These are phyloP conservation scores for Populus trichocarpa DNA, from an alignment of 441 rosid genomes.

Conservation along the genomic window DNA sequence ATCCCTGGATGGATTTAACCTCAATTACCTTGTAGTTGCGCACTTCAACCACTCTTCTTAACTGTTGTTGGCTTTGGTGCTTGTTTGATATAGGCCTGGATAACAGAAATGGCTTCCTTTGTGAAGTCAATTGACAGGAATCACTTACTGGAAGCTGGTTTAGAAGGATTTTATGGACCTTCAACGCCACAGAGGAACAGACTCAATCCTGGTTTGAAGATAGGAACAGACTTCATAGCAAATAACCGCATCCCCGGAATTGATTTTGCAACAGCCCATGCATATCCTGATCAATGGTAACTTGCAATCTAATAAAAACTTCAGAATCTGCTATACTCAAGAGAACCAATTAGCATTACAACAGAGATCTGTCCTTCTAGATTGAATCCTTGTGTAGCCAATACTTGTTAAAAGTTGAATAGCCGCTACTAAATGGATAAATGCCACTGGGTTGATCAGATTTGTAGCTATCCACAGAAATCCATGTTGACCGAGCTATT, in stretches of 20 bases:
- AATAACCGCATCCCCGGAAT: slow-evolving; percentile 47
- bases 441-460: not conserved
- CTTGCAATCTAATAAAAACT: not conserved
- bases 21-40: not conserved
- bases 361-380: not conserved
- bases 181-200: slow-evolving; percentile 50
- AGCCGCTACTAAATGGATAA: not conserved
- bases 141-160: slow-evolving; percentile 65
- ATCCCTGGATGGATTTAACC: not conserved
- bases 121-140: slow-evolving; percentile 66
- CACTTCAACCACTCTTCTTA: not conserved
- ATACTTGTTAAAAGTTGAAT: not conserved
- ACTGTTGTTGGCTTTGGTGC: slow-evolving; percentile 8
- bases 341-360: not conserved
- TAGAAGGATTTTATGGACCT: slow-evolving; percentile 72
- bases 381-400: not conserved
- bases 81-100: slow-evolving; percentile 52
- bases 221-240: slow-evolving; percentile 65
- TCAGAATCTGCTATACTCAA: not conserved
- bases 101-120: slow-evolving; percentile 55
- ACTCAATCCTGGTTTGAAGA: slow-evolving; percentile 37
- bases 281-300: slow-evolving; percentile 76
- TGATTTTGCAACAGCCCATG: slow-evolving; percentile 63
- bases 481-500: too few relatives aligned
- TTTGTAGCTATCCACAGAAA: not conserved